These are phyloP conservation scores for Fomitiporia mediterranea DNA, from an alignment of 1,284 basidiomycete genomes.

Conservation along the genomic window DNA sequence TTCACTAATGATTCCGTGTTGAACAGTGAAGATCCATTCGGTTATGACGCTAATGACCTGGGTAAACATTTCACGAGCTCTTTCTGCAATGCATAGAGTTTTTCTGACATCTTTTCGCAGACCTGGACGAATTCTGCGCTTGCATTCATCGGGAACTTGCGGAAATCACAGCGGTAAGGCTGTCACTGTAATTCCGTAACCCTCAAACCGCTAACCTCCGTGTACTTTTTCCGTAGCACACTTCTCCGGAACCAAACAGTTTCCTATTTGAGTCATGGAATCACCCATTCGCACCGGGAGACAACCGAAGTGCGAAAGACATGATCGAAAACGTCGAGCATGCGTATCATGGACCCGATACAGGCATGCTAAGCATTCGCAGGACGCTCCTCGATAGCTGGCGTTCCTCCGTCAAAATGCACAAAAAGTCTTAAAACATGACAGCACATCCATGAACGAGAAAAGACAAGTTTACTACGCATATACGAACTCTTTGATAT, in stretches of 20 bases:
- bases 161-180: conserved; percentile 60
- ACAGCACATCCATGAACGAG: not conserved
- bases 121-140: conserved; percentile 62
- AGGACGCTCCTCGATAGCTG: conserved; percentile 52
- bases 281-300: conserved; percentile 62
- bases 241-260: conserved; percentile 42
- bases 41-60: conserved; percentile 64
- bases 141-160: conserved; percentile 59
- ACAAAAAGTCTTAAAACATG: not conserved
- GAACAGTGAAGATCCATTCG: conserved; percentile 61
- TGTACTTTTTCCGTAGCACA: conserved; percentile 38
- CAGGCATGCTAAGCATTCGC: conserved; percentile 46
- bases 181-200: not conserved
- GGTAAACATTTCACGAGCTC: conserved; percentile 31
- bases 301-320: conserved; percentile 51
- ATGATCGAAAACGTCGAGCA: conserved; percentile 37
- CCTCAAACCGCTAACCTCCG: not conserved
- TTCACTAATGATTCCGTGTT: conserved; percentile 4
- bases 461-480: not conserved
- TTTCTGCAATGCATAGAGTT: conserved; percentile 7
- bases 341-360: conserved; percentile 33
- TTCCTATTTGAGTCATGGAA: conserved; percentile 55
- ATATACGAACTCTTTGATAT: not conserved
- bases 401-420: conserved; percentile 34
- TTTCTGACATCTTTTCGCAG: conserved; percentile 27